Evolutionary conservation across 2,329 filamentous ascomycete species (phyloP).

Genomic region (Arthroderma sp.): DNA sequence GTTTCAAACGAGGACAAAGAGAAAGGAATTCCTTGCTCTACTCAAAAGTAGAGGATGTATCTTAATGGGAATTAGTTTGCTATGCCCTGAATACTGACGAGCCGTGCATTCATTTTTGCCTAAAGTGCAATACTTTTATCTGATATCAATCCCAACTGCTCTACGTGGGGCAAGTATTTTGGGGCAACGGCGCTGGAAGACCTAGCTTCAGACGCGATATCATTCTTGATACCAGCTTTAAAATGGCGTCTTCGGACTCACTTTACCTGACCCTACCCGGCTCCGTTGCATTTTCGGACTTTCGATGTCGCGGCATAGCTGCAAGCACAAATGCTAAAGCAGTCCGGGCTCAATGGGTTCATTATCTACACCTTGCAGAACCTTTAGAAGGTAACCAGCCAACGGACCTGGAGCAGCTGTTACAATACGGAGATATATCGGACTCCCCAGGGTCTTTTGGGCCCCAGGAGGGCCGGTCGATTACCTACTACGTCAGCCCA

Average conservation of each 20-base stretch:
- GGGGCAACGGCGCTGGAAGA: not conserved
- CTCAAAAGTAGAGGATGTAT: not conserved
- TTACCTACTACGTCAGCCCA: constrained; percentile 62
- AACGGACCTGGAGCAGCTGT: constrained; percentile 45
- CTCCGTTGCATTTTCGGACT: constrained; percentile 36
- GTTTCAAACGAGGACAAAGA: too few relatives aligned
- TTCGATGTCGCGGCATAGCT: constrained; percentile 34
- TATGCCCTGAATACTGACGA: not conserved
- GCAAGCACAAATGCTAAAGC: constrained; percentile 32
- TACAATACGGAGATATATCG: constrained; percentile 49
- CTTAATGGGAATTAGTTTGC: not conserved
- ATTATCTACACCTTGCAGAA: constrained; percentile 53
- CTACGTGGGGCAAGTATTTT: not conserved
- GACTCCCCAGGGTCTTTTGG: constrained; percentile 34
- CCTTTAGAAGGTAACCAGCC: constrained; percentile 38
- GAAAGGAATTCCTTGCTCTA: not conserved
- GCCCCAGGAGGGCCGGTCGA: constrained; percentile 39
- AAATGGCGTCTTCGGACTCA: constrained; percentile 25
- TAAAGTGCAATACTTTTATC: not conserved
- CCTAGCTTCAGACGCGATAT: not conserved
- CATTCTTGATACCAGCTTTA: constrained; percentile 11
- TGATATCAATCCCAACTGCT: not conserved
- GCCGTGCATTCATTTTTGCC: not conserved
- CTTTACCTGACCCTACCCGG: constrained; percentile 30
- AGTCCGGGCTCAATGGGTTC: constrained; percentile 40